Evolutionary conservation across 1,139 yeast genomes (phyloP).

Genomic region (Zhuliangozyma blackwelliae): DNA sequence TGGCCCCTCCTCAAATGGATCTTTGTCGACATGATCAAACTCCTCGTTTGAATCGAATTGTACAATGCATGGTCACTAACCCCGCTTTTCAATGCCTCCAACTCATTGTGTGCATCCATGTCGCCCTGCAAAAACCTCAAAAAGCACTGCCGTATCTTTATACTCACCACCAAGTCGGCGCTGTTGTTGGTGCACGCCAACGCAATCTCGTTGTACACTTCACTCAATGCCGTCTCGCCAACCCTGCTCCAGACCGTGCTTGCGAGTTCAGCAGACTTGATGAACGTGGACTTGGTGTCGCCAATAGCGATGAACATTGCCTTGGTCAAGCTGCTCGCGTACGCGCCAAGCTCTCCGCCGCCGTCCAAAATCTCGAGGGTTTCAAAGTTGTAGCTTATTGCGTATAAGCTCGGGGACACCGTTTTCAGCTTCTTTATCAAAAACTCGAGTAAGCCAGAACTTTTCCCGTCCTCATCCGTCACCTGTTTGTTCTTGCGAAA

Average conservation of each 20-base stretch:
- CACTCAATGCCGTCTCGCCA: slow-evolving; percentile 45
- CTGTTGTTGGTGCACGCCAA: slow-evolving; percentile 31
- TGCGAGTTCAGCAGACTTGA: slow-evolving; percentile 42
- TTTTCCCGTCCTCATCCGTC: slow-evolving; percentile 24
- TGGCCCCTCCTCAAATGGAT: slow-evolving; percentile 36
- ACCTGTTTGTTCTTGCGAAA: slow-evolving; percentile 61
- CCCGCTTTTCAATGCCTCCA: slow-evolving; percentile 23
- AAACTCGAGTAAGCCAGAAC: slow-evolving; percentile 45
- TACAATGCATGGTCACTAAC: slow-evolving; percentile 25
- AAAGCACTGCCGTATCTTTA: slow-evolving; percentile 35
- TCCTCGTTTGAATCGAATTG: slow-evolving; percentile 35
- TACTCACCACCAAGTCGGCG: slow-evolving; percentile 30
- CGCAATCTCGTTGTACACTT: slow-evolving; percentile 44
- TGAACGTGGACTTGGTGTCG: slow-evolving; percentile 32
- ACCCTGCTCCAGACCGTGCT: slow-evolving; percentile 50
- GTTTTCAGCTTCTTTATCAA: slow-evolving; percentile 54
- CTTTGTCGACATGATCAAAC: slow-evolving; percentile 32
- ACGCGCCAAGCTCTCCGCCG: slow-evolving; percentile 44
- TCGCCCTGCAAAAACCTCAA: slow-evolving; percentile 36
- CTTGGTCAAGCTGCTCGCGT: slow-evolving; percentile 51
- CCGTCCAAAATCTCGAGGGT: slow-evolving; percentile 48
- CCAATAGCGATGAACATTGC: slow-evolving; percentile 51
- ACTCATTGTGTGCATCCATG: slow-evolving; percentile 21
- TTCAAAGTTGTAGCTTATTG: slow-evolving; percentile 59
- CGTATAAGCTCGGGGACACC: slow-evolving; percentile 50